These are phyloP conservation scores for Pichia sp. DNA, from an alignment of 1,139 yeast species.

Conservation along the genomic window DNA sequence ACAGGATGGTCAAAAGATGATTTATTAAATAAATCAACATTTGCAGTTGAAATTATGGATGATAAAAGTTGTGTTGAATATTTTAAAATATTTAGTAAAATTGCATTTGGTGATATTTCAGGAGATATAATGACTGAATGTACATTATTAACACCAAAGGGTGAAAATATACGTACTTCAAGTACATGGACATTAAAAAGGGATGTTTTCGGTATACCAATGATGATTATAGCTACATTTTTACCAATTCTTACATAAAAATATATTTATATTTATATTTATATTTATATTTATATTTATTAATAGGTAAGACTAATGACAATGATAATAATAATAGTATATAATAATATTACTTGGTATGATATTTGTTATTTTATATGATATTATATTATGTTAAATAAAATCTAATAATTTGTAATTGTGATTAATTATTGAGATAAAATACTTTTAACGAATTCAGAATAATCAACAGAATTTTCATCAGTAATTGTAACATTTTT, in stretches of 20 bases:
- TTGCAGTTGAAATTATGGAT: slow-evolving; percentile 85
- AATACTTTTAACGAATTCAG: slow-evolving; percentile 88
- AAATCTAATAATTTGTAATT: too few species aligned
- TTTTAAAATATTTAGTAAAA: slow-evolving; percentile 74
- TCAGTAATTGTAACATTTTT: slow-evolving; percentile 92
- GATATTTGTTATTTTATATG: too few species aligned
- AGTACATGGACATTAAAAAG: slow-evolving; percentile 83
- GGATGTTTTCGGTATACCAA: slow-evolving; percentile 61
- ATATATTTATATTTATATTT: background rate
- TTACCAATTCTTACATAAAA: slow-evolving; percentile 54
- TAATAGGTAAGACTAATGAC: too few species aligned
- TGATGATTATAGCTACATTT: slow-evolving; percentile 94
- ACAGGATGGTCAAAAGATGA: slow-evolving; percentile 85
- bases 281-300: background rate
- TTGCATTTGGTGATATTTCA: slow-evolving; percentile 86
- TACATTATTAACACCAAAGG: slow-evolving; percentile 51
- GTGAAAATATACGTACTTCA: slow-evolving; percentile 54
- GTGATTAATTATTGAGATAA: slow-evolving; percentile 64
- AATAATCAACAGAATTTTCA: slow-evolving; percentile 93
- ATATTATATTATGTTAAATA: too few species aligned
- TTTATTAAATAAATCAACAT: slow-evolving; percentile 56
- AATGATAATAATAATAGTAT: too few species aligned
- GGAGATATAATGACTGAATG: slow-evolving; percentile 91
- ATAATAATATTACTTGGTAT: too few species aligned
- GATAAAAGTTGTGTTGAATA: slow-evolving; percentile 83